phyloP scores from a whole-genome alignment of 2,329 filamentous ascomycete genomes.

The Paracorniculantispora psalliotae region DNA sequence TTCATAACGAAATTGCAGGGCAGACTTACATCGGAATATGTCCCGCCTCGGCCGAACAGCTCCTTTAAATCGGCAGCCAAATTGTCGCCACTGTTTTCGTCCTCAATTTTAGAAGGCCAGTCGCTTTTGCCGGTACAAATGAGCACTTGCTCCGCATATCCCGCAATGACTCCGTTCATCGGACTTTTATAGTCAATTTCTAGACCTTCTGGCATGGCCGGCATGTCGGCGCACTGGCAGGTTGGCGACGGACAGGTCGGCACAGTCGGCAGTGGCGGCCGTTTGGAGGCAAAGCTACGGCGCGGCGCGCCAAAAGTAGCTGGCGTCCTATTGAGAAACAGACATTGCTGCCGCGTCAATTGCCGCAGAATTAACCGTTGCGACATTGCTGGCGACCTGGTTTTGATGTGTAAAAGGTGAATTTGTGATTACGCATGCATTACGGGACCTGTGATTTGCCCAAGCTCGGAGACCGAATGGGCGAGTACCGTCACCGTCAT shows the following conservation, averaged over 20 bases:
- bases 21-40: slow-evolving; percentile 58
- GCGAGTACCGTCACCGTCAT: slow-evolving; percentile 10
- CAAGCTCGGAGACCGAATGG: slow-evolving; percentile 12
- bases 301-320: background rate
- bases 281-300: slow-evolving; percentile 12
- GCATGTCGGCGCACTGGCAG: slow-evolving; percentile 67
- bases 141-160: slow-evolving; percentile 77
- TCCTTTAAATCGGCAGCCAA: slow-evolving; percentile 68
- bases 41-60: slow-evolving; percentile 60
- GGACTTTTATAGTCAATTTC: slow-evolving; percentile 68
- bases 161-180: slow-evolving; percentile 71
- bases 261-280: slow-evolving; percentile 39
- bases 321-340: background rate
- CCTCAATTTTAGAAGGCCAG: slow-evolving; percentile 81
- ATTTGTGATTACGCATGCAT: slow-evolving; percentile 11
- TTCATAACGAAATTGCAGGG: too few relatives aligned
- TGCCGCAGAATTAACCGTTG: slow-evolving; percentile 10
- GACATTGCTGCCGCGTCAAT: background rate
- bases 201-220: slow-evolving; percentile 59
- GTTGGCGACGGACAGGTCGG: slow-evolving; percentile 66
- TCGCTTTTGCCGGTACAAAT: slow-evolving; percentile 75
- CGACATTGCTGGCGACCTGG: slow-evolving; percentile 4
- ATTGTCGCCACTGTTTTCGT: slow-evolving; percentile 64
- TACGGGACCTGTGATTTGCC: slow-evolving; percentile 11
- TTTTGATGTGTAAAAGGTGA: background rate